Evolutionary conservation across 768 basidiomycete genomes (phyloP), one percentile per base, ranked within the genome.

Genomic region (Saitozyma podzolica): DNA sequence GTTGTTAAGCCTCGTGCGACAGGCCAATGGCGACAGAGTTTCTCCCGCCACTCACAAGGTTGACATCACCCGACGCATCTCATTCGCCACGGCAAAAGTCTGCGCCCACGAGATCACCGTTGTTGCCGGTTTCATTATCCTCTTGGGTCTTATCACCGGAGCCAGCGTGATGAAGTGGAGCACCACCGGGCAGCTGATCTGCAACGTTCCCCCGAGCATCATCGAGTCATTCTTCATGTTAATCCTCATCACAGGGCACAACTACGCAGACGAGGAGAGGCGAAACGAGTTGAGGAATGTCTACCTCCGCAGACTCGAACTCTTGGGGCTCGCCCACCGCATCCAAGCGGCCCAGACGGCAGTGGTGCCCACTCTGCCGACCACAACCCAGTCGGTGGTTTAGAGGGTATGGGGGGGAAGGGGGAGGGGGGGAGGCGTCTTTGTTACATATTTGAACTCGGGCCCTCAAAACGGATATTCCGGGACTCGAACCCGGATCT

Each of bases 211-310:
- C 8, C 55, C 55, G 37, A 56, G 39, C 40, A n/a, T 56, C 8
- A 45, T 56, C 55, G 55, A 43, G 37, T 42, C 41, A 8, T 56
- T 56, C 55, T 56, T 56, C 40, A 56, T 56, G 55, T 4, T 56
- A 13, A 56, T 56, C 17, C 43, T 56, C 39, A 56, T 56, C 39
- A 56, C 55, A 14, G 55, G 55, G 7, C 14, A 56, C 17, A 56
- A 43, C 43, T 9, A 41, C 13, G 45, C 45, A 3, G 45, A 47
- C 45, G n/a, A 11, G 45, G 45, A 47, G 45, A 11, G 45, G 13
- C n/a, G 45, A 11, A 47, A 13, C 45, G n/a, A 17, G 13, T 17
- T 47, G 13, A 47, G 13, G 13, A 47, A 47, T 17, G n/a, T 47
- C 13, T 47, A 13, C 45, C 45, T 11, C n/a, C 45, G 45, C n/a